Evolutionary conservation across 495 filamentous ascomycete genomes (phyloP).

Genomic region (Monascus purpureus): DNA sequence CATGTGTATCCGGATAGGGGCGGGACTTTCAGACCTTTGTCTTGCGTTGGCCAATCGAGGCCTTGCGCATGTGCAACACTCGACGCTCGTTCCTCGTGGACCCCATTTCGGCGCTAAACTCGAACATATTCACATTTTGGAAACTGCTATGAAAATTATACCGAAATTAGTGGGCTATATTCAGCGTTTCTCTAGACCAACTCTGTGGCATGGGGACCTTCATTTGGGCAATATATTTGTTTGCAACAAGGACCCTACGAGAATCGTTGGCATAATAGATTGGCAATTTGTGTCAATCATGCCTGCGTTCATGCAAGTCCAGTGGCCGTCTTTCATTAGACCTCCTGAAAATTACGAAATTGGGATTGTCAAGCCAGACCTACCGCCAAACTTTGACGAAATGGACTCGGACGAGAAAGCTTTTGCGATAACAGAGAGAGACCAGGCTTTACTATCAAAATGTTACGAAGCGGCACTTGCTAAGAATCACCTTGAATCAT

Average conservation of each 20-base stretch:
- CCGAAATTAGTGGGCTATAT: conserved; percentile 2
- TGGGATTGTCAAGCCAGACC: conserved; percentile 12
- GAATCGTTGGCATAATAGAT: conserved; percentile 12
- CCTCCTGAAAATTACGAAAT: conserved; percentile 10
- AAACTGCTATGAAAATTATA: conserved; percentile 6
- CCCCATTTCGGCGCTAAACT: too few relatives aligned
- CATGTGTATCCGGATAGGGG: too few relatives aligned
- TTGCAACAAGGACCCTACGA: conserved; percentile 7
- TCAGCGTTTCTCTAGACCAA: conserved; percentile 4
- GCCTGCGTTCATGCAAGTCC: conserved; percentile 14
- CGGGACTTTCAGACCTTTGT: too few relatives aligned
- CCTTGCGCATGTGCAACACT: too few relatives aligned
- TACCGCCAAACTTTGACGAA: conserved; percentile 12
- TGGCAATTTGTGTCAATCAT: conserved; percentile 12
- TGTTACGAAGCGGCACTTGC: conserved; percentile 16
- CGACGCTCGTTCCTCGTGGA: too few relatives aligned
- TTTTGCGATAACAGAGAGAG: conserved; percentile 9
- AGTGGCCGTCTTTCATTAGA: conserved; percentile 14
- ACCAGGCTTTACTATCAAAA: conserved; percentile 12
- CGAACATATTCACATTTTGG: conserved; percentile 6
- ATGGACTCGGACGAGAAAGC: conserved; percentile 12
- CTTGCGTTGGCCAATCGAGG: too few relatives aligned
- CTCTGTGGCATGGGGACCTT: conserved; percentile 16
- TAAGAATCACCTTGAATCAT: too few relatives aligned
- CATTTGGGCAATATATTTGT: conserved; percentile 23